phyloP scores from a whole-genome alignment of 2,329 filamentous ascomycete genomes.

The Exophiala phaeomuriformis region DNA sequence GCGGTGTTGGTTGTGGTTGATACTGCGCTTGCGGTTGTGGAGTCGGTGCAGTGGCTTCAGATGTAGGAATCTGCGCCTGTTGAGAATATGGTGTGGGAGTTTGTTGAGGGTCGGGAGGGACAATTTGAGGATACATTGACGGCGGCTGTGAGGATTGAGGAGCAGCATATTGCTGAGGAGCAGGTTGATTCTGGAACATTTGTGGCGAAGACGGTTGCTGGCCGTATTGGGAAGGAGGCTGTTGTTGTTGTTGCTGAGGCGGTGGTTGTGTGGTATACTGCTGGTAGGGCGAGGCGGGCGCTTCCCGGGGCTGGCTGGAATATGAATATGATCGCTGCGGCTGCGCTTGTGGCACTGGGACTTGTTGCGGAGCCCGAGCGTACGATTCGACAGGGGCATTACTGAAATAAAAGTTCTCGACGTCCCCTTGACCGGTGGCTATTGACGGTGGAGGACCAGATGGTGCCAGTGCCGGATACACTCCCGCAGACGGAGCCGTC shows the following conservation, averaged over 20 bases:
- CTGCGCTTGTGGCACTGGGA: constrained; percentile 41
- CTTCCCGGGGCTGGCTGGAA: constrained; percentile 21
- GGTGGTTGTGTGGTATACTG: constrained; percentile 14
- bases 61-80: constrained; percentile 5
- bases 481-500: constrained; percentile 45
- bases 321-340: constrained; percentile 25
- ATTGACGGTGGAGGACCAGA: constrained; percentile 39
- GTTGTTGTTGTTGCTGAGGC: constrained; percentile 9
- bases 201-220: constrained; percentile 20
- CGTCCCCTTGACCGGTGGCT: constrained; percentile 44
- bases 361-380: constrained; percentile 45
- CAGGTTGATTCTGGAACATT: constrained; percentile 19
- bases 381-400: constrained; percentile 49
- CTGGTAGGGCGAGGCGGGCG: constrained; percentile 14
- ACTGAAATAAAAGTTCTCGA: constrained; percentile 76
- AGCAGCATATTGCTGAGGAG: constrained; percentile 8
- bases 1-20: constrained; percentile 11
- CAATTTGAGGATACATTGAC: constrained; percentile 21
- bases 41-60: constrained; percentile 5
- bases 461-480: constrained; percentile 63
- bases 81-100: constrained; percentile 15
- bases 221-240: constrained; percentile 11
- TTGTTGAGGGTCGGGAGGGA: constrained; percentile 19
- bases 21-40: constrained; percentile 10
- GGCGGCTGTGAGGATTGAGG: constrained; percentile 16